Evolutionary conservation across 768 basidiomycete genomes (phyloP), one percentile per base, ranked within the genome.

Genomic region (Mrakia frigida): DNA sequence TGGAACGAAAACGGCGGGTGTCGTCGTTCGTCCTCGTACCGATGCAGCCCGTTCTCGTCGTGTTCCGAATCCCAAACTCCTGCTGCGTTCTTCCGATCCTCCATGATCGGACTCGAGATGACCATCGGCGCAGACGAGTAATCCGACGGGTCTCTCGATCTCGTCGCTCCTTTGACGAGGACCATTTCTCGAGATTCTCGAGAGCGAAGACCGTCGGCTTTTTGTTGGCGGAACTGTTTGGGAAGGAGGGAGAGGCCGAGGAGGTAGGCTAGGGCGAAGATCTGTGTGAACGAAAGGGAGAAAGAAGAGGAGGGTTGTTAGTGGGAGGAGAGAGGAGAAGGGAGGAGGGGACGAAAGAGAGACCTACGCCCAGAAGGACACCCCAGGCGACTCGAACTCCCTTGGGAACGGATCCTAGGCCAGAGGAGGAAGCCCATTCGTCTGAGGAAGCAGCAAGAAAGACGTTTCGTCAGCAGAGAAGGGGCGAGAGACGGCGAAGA

Each of bases 381-480:
- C 68, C 74, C 69, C 68, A 75, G 14, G 50, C 74, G 7, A 56
- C 74, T 41, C 56, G 68, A 21, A 67, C 65, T 21, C 68, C 74
- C 5, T 16, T 46, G 0, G 52, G 31, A 25, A 70, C 56, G 21
- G 6, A 1, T 6, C 39, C 53, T 9, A 70, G 56, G 23, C 68
- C 37, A 14, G 65, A 68, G 6, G 23, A 41, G 65, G 35, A 25
- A 23, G 35, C 25, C 65, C 65, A 68, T 23, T 68, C 65, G 25
- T 41, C 65, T 68, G n/a, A 11, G 37, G 23, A 3, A 39, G 18
- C 9, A 16, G 37, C 6, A 41, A 33, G 11, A 65, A 65, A 65
- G 33, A n/a, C n/a, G 4, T n/a, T 6, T 39, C 31, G 63, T 65
- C 37, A 65, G 33, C 18, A 61, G n/a, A 25, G 59, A 10, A 3